Conservation (phyloP, 495 filamentous ascomycete genomes). For the Penicillium angulare region DNA sequence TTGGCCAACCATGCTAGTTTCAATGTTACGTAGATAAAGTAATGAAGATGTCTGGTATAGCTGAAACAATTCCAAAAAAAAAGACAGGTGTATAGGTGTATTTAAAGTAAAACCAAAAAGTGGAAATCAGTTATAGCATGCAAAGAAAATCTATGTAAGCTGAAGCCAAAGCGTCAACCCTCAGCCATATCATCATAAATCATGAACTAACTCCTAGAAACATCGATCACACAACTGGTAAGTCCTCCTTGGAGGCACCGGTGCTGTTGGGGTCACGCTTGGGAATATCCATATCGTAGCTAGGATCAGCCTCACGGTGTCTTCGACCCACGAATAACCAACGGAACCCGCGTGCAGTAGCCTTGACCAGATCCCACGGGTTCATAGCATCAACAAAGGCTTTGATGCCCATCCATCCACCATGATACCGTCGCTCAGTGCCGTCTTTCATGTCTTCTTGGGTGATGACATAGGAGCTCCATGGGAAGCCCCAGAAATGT, state of each 20-base stretch:
- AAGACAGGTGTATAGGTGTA: no score
- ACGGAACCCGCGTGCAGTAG: slow-evolving; percentile 63
- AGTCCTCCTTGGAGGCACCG: neutral
- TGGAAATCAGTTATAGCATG: no score
- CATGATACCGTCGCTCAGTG: slow-evolving; percentile 33
- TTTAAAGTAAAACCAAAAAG: no score
- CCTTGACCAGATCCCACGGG: slow-evolving; percentile 74
- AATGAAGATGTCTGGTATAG: no score
- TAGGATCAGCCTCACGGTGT: slow-evolving; percentile 38
- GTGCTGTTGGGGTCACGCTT: neutral
- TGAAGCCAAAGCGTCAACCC: neutral
- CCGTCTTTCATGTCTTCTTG: neutral
- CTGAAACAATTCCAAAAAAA: no score
- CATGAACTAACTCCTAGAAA: neutral
- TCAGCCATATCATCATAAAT: neutral
- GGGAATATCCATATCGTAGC: slow-evolving; percentile 26
- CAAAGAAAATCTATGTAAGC: neutral
- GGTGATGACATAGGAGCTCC: slow-evolving; percentile 46
- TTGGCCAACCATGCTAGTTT: no score
- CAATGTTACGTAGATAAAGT: no score
- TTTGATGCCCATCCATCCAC: slow-evolving; percentile 55
- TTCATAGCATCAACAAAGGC: slow-evolving; percentile 68
- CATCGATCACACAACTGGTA: neutral
- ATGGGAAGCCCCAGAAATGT: slow-evolving; percentile 70
- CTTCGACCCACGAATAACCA: slow-evolving; percentile 70